phyloP scores from a whole-genome alignment of 2,329 filamentous ascomycete species.

The Stagonosporopsis rhizophila region DNA sequence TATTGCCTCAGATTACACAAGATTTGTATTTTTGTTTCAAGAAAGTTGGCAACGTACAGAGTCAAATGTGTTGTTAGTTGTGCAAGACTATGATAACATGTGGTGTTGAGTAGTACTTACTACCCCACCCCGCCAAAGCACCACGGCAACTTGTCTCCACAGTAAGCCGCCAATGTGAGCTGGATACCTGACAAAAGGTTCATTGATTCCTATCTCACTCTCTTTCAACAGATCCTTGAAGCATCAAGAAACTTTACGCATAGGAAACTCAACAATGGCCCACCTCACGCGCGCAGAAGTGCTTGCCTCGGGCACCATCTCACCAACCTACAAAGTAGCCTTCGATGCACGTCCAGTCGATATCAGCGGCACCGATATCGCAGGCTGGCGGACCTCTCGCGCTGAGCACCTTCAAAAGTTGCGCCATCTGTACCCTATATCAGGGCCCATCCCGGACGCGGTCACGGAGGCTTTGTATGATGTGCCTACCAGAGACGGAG shows the following conservation, averaged over 20 bases:
- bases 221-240: not conserved
- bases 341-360: constrained; percentile 34
- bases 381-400: constrained; percentile 28
- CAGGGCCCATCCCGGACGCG: constrained; percentile 38
- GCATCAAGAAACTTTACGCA: not conserved
- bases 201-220: not conserved
- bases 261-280: constrained; percentile 25
- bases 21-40: not conserved
- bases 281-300: constrained; percentile 39
- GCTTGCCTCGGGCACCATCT: constrained; percentile 28
- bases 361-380: constrained; percentile 27
- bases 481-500: constrained; percentile 35
- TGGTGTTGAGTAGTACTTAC: not conserved
- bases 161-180: not conserved
- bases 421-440: constrained; percentile 41
- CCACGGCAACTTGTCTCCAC: not conserved
- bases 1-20: too few relatives aligned
- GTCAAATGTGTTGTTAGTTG: not conserved
- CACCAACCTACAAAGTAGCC: constrained; percentile 32
- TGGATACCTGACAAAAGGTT: not conserved
- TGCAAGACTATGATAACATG: not conserved
- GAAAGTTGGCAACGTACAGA: not conserved
- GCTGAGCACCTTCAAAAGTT: constrained; percentile 38
- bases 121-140: not conserved
- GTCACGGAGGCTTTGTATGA: constrained; percentile 39